Conservation (phyloP, 2,329 filamentous ascomycete genomes). For the Talaromyces marneffei region DNA sequence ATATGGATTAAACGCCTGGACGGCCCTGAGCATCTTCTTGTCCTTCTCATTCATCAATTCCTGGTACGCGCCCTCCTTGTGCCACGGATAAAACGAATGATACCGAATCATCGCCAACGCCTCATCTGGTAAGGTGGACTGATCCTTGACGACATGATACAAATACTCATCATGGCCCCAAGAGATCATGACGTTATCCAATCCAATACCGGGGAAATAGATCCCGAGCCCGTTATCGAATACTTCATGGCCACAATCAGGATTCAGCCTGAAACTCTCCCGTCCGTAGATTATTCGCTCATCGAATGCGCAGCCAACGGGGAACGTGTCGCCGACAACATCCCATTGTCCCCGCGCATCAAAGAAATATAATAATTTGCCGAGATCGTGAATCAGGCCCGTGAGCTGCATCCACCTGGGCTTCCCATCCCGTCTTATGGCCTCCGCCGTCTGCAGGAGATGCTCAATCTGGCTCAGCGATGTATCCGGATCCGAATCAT, state of each 20-base stretch:
- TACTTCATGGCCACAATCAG: slow-evolving; percentile 63
- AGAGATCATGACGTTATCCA: slow-evolving; percentile 82
- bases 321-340: slow-evolving; percentile 64
- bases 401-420: slow-evolving; percentile 46
- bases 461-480: slow-evolving; percentile 84
- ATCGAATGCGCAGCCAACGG: slow-evolving; percentile 49
- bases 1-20: slow-evolving; percentile 84
- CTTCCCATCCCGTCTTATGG: slow-evolving; percentile 68
- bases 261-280: slow-evolving; percentile 67
- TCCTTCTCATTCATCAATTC: slow-evolving; percentile 83
- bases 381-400: slow-evolving; percentile 44
- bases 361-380: slow-evolving; percentile 48
- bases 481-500: slow-evolving; percentile 87
- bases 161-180: slow-evolving; percentile 60
- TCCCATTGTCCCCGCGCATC: slow-evolving; percentile 87
- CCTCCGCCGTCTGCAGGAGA: slow-evolving; percentile 80
- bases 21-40: slow-evolving; percentile 69
- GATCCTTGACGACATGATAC: slow-evolving; percentile 79
- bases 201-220: slow-evolving; percentile 69
- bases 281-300: slow-evolving; percentile 73
- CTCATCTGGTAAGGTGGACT: slow-evolving; percentile 71
- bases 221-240: slow-evolving; percentile 75
- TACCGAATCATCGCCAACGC: slow-evolving; percentile 89
- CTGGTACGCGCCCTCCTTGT: slow-evolving; percentile 70
- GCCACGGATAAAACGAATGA: slow-evolving; percentile 92